These are phyloP conservation scores for Geranium incanum DNA, from an alignment of 441 rosid genomes.

Conservation along the genomic window DNA sequence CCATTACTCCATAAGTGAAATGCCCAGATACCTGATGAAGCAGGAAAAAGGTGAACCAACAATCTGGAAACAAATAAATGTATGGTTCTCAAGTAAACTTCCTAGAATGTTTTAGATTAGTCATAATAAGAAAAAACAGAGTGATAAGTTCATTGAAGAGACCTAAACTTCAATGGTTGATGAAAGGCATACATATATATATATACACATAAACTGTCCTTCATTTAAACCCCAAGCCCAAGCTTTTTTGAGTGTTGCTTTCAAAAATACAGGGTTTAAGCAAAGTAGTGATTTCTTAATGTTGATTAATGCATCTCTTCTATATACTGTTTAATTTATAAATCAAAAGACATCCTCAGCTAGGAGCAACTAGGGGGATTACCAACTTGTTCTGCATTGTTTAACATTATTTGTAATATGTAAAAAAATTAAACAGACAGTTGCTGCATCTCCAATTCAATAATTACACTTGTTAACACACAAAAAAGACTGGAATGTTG, in stretches of 20 bases:
- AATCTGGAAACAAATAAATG: not conserved
- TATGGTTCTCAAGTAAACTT: not conserved
- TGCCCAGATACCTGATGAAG: conserved; percentile 73
- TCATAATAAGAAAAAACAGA: not conserved
- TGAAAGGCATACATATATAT: not conserved
- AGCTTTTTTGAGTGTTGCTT: not conserved
- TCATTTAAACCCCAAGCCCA: not conserved
- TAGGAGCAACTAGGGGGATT: not conserved
- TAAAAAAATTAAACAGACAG: not conserved
- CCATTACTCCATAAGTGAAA: conserved; percentile 95
- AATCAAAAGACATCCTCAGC: not conserved
- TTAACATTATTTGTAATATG: not conserved
- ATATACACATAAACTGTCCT: not conserved
- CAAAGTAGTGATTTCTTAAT: not conserved
- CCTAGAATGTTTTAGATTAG: not conserved
- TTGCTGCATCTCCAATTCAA: not conserved
- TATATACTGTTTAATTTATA: not conserved
- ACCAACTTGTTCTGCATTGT: not conserved
- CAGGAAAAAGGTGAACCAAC: conserved; percentile 7
- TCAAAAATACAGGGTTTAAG: too few species aligned
- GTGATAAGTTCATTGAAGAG: not conserved
- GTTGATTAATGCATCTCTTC: not conserved
- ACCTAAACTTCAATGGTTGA: not conserved
- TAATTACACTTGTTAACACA: not conserved
- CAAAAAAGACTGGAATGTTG: not conserved